These are phyloP conservation scores for Paramyrothecium roridum DNA, from an alignment of 2,329 filamentous ascomycete species.

Conservation along the genomic window DNA sequence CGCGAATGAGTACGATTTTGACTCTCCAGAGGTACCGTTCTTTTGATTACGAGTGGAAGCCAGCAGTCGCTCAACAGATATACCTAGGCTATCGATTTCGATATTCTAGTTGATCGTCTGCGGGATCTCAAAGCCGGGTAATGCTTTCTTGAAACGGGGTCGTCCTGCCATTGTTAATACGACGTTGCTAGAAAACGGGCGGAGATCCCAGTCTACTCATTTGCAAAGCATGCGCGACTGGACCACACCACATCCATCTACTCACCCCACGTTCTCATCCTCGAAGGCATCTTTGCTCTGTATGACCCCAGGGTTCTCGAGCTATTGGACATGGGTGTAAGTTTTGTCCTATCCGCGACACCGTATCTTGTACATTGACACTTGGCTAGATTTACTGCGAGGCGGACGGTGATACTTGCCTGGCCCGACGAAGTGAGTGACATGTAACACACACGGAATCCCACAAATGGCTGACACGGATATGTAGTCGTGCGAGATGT, in stretches of 20 bases:
- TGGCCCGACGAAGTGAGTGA: constrained; percentile 76
- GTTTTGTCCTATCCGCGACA: constrained; percentile 5
- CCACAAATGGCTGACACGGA: constrained; percentile 7
- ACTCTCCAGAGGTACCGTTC: constrained; percentile 68
- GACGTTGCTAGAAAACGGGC: constrained; percentile 64
- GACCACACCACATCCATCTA: constrained; percentile 84
- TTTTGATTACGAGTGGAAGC: not conserved
- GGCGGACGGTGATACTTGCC: constrained; percentile 89
- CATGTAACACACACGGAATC: not conserved
- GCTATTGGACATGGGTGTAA: constrained; percentile 83
- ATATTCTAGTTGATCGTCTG: constrained; percentile 75
- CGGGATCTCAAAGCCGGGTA: constrained; percentile 90
- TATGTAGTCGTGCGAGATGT: constrained; percentile 77
- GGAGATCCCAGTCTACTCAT: constrained; percentile 93
- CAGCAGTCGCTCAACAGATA: constrained; percentile 4
- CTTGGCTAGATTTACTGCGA: constrained; percentile 79
- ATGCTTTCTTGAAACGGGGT: constrained; percentile 16
- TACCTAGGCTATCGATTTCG: constrained; percentile 80
- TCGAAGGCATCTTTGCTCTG: constrained; percentile 94
- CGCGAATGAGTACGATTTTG: constrained; percentile 91
- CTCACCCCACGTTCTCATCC: constrained; percentile 89
- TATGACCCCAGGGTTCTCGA: constrained; percentile 84
- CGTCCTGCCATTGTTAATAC: not conserved
- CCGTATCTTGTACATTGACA: not conserved
- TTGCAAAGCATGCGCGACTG: constrained; percentile 81